Evolutionary conservation across 2,329 filamentous ascomycete species (phyloP), one percentile per base, ranked within the genome.

Genomic region (Fusarium torulosum): DNA sequence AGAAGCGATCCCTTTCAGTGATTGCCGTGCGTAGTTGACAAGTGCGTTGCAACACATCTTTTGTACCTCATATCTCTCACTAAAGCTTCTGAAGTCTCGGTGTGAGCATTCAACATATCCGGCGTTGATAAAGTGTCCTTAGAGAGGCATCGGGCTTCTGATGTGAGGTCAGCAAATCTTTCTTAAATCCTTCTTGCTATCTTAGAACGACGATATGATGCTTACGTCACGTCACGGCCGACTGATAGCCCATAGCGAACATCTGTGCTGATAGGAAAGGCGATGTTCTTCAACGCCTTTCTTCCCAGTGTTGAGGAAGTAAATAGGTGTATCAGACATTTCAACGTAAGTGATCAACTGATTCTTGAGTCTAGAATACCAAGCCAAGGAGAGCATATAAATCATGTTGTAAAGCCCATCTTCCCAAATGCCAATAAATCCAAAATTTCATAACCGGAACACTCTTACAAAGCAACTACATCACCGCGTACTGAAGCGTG

Each of bases 221-320:
- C 45, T 59, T 29, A 60, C 58, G 31, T 51, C 37, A 60, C 45
- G 37, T 60, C 57, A 2, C 53, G 57, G 0, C 44, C 44, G 0
- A 51, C 53, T 19, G 53, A 58, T 14, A 50, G 15, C 7, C 20
- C 44, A 5, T 51, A 58, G 1, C 53, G 44, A 17, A 58, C 53
- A 51, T 58, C 44, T 1, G 53, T 60, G 14, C 57, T 60, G 57
- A 8, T 58, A 50, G 3, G 45, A 29, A 7, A 60, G 57, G 3
- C 53, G 57, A n/a, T 57, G 19, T 10, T 60, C 53, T 21, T 60
- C 53, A 5, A 58, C 44, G 7, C 57, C 53, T 11, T 51, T 58
- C n/a, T 27, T 42, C 5, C 57, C 57, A 10, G 38, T 58, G 11
- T 60, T 58, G 6, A 60, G 57, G 2, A 31, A 51, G 23, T 61